These are phyloP conservation scores for Pleurotus platypus DNA, from an alignment of 768 basidiomycete genomes.

Conservation along the genomic window DNA sequence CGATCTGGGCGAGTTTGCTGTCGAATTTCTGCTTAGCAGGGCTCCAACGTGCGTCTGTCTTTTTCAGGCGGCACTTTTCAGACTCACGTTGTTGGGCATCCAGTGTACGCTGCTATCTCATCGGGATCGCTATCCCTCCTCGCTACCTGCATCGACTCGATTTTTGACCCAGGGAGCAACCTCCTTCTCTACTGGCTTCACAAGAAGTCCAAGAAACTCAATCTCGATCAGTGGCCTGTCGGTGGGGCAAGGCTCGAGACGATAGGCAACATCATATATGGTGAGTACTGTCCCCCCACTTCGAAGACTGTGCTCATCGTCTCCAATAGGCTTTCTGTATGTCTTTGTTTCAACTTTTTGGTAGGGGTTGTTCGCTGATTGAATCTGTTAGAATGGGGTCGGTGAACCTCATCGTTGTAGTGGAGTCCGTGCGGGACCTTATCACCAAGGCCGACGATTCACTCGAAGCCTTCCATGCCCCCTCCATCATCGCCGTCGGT, in stretches of 20 bases:
- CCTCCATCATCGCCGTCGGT: conserved; percentile 77
- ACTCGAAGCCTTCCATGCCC: conserved; percentile 65
- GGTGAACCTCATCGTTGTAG: conserved; percentile 86
- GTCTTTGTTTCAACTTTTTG: neutral
- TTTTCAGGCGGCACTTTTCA: neutral
- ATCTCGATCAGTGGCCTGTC: conserved; percentile 85
- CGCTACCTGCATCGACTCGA: conserved; percentile 85
- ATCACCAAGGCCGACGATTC: conserved; percentile 50
- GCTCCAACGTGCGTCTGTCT: conserved; percentile 53
- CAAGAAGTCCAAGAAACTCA: conserved; percentile 62
- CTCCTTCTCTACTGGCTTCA: conserved; percentile 75
- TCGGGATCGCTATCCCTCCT: conserved; percentile 80
- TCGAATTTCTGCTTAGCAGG: conserved; percentile 72
- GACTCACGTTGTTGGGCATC: neutral
- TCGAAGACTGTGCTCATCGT: neutral
- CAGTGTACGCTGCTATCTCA: conserved; percentile 89
- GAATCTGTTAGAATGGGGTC: conserved; percentile 66
- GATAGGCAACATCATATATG: conserved; percentile 85
- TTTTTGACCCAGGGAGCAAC: conserved; percentile 82
- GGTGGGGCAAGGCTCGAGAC: conserved; percentile 85
- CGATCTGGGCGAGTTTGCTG: conserved; percentile 74
- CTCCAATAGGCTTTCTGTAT: conserved; percentile 42
- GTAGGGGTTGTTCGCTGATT: neutral
- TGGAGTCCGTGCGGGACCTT: conserved; percentile 76
- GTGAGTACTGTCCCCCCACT: conserved; percentile 24